These are phyloP conservation scores for Coffea humblotiana DNA, from an alignment of 305 asterid species.

Conservation along the genomic window DNA sequence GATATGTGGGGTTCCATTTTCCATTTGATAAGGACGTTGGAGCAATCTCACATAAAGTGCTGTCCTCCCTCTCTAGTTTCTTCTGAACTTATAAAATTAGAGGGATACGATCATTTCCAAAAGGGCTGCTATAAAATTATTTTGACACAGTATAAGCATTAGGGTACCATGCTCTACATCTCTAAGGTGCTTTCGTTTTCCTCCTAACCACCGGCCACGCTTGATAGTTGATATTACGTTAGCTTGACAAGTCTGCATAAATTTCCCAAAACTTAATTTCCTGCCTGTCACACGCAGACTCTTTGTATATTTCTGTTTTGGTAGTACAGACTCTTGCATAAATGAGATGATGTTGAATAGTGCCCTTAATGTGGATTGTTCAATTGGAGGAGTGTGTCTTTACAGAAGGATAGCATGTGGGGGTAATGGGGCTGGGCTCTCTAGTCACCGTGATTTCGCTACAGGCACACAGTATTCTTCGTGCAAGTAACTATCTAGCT, in stretches of 20 bases:
- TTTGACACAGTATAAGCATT: not conserved
- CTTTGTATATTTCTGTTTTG: slow-evolving; percentile 11
- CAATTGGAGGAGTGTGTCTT: slow-evolving; percentile 23
- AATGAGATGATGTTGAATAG: not conserved
- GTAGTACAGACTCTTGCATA: slow-evolving; percentile 18
- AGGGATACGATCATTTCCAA: too few species aligned
- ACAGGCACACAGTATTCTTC: too few species aligned
- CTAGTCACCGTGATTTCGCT: slow-evolving; percentile 11
- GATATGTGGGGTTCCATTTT: slow-evolving; percentile 58
- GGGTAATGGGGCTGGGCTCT: slow-evolving; percentile 19
- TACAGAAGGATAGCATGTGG: slow-evolving; percentile 67
- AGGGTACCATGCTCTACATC: not conserved
- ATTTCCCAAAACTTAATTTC: slow-evolving; percentile 25
- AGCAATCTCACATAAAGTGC: slow-evolving; percentile 35
- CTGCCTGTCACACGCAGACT: slow-evolving; percentile 15
- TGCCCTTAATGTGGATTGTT: slow-evolving; percentile 9
- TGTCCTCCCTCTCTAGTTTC: not conserved
- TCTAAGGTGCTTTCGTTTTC: slow-evolving; percentile 27
- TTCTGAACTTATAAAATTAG: too few species aligned
- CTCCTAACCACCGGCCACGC: slow-evolving; percentile 45
- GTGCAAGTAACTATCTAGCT: too few species aligned
- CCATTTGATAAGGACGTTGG: slow-evolving; percentile 47
- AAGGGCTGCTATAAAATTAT: not conserved
- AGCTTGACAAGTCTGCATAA: slow-evolving; percentile 19
- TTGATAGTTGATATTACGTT: too few species aligned